Evolutionary conservation across 176 grass and related monocot species (phyloP), one percentile per base, ranked within the genome.

Genomic region (Poa annua): DNA sequence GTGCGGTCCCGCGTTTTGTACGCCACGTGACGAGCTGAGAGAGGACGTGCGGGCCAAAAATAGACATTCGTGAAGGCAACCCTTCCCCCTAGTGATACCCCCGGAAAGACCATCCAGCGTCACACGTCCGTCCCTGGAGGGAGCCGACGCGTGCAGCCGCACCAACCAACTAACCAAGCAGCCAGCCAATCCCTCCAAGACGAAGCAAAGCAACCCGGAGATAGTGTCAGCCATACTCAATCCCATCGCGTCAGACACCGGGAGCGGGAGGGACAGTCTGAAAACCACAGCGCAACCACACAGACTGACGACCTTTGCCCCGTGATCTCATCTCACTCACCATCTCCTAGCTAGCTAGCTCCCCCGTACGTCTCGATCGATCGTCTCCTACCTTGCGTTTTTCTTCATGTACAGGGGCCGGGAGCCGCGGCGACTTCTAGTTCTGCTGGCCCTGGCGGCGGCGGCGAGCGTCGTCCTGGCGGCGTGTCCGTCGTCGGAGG

Each of bases 281-380:
- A 86, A 69, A 90, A 86, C 50, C 80, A 68, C 66, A 8, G 59
- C 21, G 21, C 69, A 79, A 83, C 84, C 80, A 75, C 34, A 50
- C 84, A 29, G 79, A 39, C 57, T 68, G 74, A 86, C 35, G 3
- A 36, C 80, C 64, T 51, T 36, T 14, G n/a, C 50, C 55, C 74
- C 51, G 32, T 63, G 71, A 70, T 89, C 66, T 19, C 73, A 29
- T 29, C 29, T 29, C 29, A 29, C 29, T 29, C 29, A 29, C 29
- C 29, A 70, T 89, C 66, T 19, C 73, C 39, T 41, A 8, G 39
- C 39, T 41, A 7, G 39, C 39, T 41, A 6, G 36, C 36, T 38
- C 33, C 35, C 35, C 35, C 35, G 33, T 34, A 34, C 4, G 35
- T 36, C 35, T 36, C 3, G 7, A 5, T 41, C 39, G 6, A 13